Base-by-base conservation (phyloP, 2,329 filamentous ascomycete genomes). In the Lachnellula willkommii region DNA sequence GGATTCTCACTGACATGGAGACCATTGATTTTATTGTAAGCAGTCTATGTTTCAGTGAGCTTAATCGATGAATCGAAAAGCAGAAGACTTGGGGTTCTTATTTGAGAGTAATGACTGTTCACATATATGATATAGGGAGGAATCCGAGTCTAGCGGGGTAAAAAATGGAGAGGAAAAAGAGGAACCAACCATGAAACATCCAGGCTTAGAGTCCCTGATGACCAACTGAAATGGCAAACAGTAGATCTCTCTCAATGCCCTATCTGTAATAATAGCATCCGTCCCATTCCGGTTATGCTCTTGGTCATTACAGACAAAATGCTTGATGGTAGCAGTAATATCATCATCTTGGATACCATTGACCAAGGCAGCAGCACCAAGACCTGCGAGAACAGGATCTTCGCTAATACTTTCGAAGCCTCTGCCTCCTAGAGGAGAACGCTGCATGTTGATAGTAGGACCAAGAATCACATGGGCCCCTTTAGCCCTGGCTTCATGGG, bases 381-480 rank as follows among this genome's bases (percentile, higher is more conserved):
- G 70, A 8, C 77, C 77, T 1, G 75, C 69, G 3, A 79, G 68
- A 36, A 75, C 69, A 5, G 76, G 77, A 55, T 79, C 77, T 59
- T 79, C 75, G 26, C 72, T 74, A 54, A 77, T 75, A 47, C 71
- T 74, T 59, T 79, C 77, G 57, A 78, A 79, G 43, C 75, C 75
- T 35, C 77, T 72, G 4, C 77, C 77, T 6, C 76, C 76, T 0
- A 79, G 69, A 0, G 76, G 77, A 12, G 73, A 74, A 5, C 76
- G 72, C 42, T 78, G 75, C 39, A 78, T 77, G 61, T 73, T 78
- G 39, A 79, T 74, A 0, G 77, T 80, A 0, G 88, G 88, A 2
- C 86, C 88, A 9, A 92, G 76, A 62, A 87, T 81, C 15, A 89
- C 79, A 63, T 90, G 85, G 8, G 87, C 79, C 50, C 85, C 86